Base-by-base conservation (phyloP, 140 eudicot genomes). In the Cichorium intybus region DNA sequence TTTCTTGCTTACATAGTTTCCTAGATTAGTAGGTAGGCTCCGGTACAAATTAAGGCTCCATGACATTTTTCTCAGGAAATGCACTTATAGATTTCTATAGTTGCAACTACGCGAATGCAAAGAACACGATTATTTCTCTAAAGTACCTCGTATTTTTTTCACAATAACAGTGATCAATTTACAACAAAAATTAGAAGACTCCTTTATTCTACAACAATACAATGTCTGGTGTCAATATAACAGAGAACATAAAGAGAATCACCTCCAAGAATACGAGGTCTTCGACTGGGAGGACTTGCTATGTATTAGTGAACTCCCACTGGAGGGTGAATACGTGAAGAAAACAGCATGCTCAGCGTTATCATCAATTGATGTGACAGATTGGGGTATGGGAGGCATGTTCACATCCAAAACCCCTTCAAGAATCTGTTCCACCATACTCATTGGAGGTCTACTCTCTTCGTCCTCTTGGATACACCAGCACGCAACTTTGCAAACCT, bases 391-490 rank as follows among this genome's bases (percentile, higher is more conserved):
- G 1, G 88, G 88, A 29, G 95, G 92, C 74, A 76, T 33, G 66
- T 53, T 77, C 41, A 84, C 88, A 10, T 74, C 86, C 69, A 60
- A 28, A 56, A 79, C 71, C 24, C 95, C 84, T 68, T 87, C 95
- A 60, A 87, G 92, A 8, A 81, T 84, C 70, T 81, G 91, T 51
- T 79, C 88, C 22, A 84, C 79, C 73, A 51, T 68, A 17, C 92
- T 71, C 95, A 79, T 84, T 3, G 81, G 34, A 7, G 95, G 95
- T 46, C 95, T 79, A 0, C 33, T 24, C 10, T 55, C 54, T 75
- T 84, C 92, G 46, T 81, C 88, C 12, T 81, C 83, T 77, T 87
- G 92, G 8, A 84, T 75, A 65, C 96, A 87, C 92, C 96, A 87
- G 34, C 79, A 84, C 7, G 89, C 89, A 27, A 84, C 68, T 60